Evolutionary conservation across 441 rosid species (phyloP).

Genomic region (Populus trichocarpa): DNA sequence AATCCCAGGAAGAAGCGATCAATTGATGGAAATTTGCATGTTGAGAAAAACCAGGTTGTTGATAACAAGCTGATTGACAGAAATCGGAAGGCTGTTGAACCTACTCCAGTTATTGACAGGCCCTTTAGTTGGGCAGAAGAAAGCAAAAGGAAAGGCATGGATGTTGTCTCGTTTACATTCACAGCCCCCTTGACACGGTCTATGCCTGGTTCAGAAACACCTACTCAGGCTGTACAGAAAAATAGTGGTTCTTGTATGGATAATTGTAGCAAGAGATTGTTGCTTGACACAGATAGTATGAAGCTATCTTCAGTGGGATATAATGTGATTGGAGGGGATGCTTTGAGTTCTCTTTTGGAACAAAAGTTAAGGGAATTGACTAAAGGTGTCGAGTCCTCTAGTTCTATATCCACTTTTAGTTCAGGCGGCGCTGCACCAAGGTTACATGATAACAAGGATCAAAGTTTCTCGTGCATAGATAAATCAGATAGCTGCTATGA

Average conservation of each 20-base stretch:
- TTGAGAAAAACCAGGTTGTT: constrained; percentile 35
- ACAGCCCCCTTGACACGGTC: constrained; percentile 74
- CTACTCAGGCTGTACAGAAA: constrained; percentile 28
- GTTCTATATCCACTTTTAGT: constrained; percentile 40
- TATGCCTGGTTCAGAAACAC: constrained; percentile 41
- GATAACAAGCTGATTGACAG: constrained; percentile 27
- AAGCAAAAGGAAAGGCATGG: constrained; percentile 69
- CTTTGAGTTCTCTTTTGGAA: constrained; percentile 78
- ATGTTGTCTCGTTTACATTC: constrained; percentile 94
- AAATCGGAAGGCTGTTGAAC: constrained; percentile 30
- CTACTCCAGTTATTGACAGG: constrained; percentile 35
- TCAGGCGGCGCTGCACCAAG: constrained; percentile 18
- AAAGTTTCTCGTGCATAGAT: constrained; percentile 8
- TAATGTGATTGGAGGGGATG: constrained; percentile 75
- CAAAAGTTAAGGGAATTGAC: constrained; percentile 78
- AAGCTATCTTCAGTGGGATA: constrained; percentile 55
- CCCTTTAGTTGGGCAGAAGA: constrained; percentile 57
- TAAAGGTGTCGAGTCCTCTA: constrained; percentile 53
- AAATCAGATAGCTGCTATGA: constrained; percentile 20
- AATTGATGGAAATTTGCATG: constrained; percentile 40
- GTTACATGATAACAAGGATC: constrained; percentile 21
- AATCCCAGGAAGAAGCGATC: constrained; percentile 63
- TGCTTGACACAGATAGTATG: constrained; percentile 41
- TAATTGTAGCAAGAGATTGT: constrained; percentile 40
- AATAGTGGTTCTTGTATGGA: constrained; percentile 24